These are phyloP conservation scores for Penicillium bialowiezense DNA, from an alignment of 495 filamentous ascomycete species.

Conservation along the genomic window DNA sequence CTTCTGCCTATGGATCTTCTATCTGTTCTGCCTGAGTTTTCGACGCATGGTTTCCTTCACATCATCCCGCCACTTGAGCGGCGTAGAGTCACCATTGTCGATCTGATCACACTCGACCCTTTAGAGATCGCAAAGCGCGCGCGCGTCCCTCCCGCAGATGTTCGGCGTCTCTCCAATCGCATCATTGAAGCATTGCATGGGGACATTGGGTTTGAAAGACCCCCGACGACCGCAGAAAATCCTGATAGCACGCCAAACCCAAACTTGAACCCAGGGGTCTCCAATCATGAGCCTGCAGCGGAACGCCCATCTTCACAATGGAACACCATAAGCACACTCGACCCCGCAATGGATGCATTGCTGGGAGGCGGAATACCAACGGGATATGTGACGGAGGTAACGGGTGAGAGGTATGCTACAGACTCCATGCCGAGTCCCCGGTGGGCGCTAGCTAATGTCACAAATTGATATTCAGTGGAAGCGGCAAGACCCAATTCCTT, in stretches of 20 bases:
- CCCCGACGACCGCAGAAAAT: slow-evolving; percentile 9
- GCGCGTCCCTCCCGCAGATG: slow-evolving; percentile 73
- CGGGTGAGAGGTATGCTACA: slow-evolving; percentile 72
- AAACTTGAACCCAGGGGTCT: slow-evolving; percentile 21
- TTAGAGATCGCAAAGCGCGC: slow-evolving; percentile 84
- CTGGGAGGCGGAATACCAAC: slow-evolving; percentile 83
- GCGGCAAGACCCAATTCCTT: slow-evolving; percentile 95
- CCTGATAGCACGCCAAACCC: slow-evolving; percentile 19
- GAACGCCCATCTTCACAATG: slow-evolving; percentile 41
- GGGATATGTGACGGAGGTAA: slow-evolving; percentile 83
- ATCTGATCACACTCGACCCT: slow-evolving; percentile 81
- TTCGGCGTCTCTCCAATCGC: slow-evolving; percentile 64
- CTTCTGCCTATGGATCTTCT: slow-evolving; percentile 69
- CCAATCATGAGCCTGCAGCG: slow-evolving; percentile 22
- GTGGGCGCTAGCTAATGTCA: slow-evolving; percentile 17
- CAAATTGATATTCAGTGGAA: slow-evolving; percentile 55
- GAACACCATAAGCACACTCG: slow-evolving; percentile 74
- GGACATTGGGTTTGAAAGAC: slow-evolving; percentile 52
- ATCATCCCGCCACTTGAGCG: slow-evolving; percentile 80
- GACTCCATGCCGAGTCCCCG: not conserved
- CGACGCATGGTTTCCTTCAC: slow-evolving; percentile 61
- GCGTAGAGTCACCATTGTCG: slow-evolving; percentile 68
- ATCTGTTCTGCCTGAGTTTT: slow-evolving; percentile 76
- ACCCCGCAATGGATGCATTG: slow-evolving; percentile 67
- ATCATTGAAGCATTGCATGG: slow-evolving; percentile 64